Conservation (phyloP, 2,329 filamentous ascomycete genomes). For the Karstenula rhodostoma region DNA sequence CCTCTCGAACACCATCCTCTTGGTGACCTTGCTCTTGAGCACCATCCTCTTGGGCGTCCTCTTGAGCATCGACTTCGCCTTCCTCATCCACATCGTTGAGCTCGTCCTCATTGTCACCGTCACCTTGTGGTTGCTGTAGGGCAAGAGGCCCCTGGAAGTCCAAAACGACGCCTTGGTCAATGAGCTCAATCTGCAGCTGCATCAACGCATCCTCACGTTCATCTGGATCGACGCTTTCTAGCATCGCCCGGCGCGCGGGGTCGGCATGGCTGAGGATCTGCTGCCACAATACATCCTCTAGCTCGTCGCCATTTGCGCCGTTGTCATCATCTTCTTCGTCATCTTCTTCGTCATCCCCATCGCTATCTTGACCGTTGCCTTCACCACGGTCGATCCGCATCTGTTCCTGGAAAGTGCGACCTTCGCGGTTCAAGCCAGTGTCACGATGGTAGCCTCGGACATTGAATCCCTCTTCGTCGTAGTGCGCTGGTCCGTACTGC, state of each 20-base stretch:
- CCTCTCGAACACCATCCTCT: neutral
- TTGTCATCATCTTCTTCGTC: constrained; percentile 21
- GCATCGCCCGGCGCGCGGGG: constrained; percentile 16
- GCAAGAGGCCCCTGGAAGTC: constrained; percentile 21
- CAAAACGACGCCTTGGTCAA: constrained; percentile 27
- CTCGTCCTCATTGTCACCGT: neutral
- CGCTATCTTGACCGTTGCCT: constrained; percentile 1
- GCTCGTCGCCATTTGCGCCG: constrained; percentile 15
- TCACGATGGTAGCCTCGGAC: constrained; percentile 40
- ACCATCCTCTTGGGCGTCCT: neutral
- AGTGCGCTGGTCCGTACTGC: constrained; percentile 37
- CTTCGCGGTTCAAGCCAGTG: constrained; percentile 36
- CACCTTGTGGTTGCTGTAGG: constrained; percentile 32
- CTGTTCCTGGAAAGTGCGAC: constrained; percentile 29
- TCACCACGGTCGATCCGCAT: constrained; percentile 6
- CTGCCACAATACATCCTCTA: constrained; percentile 15
- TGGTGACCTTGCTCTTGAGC: neutral
- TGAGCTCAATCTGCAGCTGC: constrained; percentile 28
- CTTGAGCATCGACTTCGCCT: neutral
- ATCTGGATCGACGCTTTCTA: constrained; percentile 21
- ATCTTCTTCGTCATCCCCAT: constrained; percentile 12
- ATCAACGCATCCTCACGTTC: constrained; percentile 25
- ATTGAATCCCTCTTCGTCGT: constrained; percentile 44
- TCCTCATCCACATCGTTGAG: neutral
- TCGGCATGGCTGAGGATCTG: constrained; percentile 26